Conservation (phyloP, 148 eudicot species). For the Nepenthes mirabilis region DNA sequence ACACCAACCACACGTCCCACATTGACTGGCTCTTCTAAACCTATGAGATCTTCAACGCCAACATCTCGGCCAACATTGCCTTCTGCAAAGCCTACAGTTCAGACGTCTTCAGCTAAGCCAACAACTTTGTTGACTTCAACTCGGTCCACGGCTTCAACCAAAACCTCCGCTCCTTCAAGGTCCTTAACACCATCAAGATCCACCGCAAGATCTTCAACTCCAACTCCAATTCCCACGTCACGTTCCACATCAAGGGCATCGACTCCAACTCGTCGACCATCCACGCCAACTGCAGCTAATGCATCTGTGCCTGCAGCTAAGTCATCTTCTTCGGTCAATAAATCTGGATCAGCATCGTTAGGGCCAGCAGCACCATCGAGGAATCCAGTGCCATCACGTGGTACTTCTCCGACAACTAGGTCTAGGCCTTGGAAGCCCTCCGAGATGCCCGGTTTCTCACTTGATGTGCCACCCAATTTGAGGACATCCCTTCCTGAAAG, state of each 20-base stretch:
- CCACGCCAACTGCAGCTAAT: constrained; percentile 21
- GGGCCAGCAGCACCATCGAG: constrained; percentile 12
- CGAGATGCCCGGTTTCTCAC: constrained; percentile 94
- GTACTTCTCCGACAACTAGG: constrained; percentile 65
- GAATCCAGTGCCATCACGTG: constrained; percentile 48
- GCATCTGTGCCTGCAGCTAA: constrained; percentile 35
- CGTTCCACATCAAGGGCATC: constrained; percentile 65
- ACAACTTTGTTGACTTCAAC: constrained; percentile 15
- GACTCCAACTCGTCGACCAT: constrained; percentile 71
- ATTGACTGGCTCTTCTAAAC: not conserved
- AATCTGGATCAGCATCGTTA: constrained; percentile 18
- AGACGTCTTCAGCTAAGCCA: constrained; percentile 20
- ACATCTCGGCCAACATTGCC: constrained; percentile 4
- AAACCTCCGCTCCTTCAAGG: constrained; percentile 32
- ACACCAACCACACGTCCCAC: not conserved
- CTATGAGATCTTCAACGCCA: constrained; percentile 4
- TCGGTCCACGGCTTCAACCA: constrained; percentile 25
- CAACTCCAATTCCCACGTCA: constrained; percentile 32
- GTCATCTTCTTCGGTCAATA: constrained; percentile 40
- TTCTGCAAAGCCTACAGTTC: constrained; percentile 3
- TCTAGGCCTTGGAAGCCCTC: constrained; percentile 91
- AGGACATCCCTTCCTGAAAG: constrained; percentile 81
- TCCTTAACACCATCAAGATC: constrained; percentile 14
- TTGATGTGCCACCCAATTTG: constrained; percentile 81
- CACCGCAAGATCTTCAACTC: constrained; percentile 13